These are phyloP conservation scores for Rubia occidens DNA, from an alignment of 305 asterid species.

Conservation along the genomic window DNA sequence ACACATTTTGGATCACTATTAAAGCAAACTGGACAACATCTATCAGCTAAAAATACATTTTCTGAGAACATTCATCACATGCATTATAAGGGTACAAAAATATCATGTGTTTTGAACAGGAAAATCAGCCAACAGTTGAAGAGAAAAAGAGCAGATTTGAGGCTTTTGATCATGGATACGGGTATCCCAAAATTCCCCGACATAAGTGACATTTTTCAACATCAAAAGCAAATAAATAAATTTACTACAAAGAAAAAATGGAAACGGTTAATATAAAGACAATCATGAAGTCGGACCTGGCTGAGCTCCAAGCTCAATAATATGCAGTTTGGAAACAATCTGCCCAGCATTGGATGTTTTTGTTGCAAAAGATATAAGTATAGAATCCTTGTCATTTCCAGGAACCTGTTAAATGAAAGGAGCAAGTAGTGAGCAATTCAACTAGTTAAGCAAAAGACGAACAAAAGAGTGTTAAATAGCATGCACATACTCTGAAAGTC, in stretches of 20 bases:
- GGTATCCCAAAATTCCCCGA: not conserved
- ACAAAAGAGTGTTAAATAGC: conserved; percentile 12
- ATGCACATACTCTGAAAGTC: conserved; percentile 52
- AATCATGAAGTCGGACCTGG: conserved; percentile 47
- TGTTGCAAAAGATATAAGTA: conserved; percentile 88
- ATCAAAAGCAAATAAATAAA: not conserved
- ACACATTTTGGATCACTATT: conserved; percentile 8
- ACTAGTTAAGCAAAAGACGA: not conserved
- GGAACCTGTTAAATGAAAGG: conserved; percentile 42
- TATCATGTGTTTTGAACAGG: too few species aligned
- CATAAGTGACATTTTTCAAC: not conserved
- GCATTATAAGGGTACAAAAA: not conserved
- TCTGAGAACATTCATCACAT: not conserved
- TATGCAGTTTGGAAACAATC: conserved; percentile 75
- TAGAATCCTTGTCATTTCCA: conserved; percentile 84
- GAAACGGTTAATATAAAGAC: not conserved
- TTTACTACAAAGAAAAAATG: not conserved
- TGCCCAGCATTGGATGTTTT: conserved; percentile 80
- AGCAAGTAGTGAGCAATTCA: conserved; percentile 11
- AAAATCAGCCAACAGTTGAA: not conserved
- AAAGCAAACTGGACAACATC: conserved; percentile 5
- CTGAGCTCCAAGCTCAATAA: conserved; percentile 98
- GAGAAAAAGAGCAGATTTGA: not conserved
- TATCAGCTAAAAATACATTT: not conserved
- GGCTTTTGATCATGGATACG: not conserved